Evolutionary conservation across 2,329 filamentous ascomycete species (phyloP), one percentile per base, ranked within the genome.

Genomic region (Neofusicoccum ribis): DNA sequence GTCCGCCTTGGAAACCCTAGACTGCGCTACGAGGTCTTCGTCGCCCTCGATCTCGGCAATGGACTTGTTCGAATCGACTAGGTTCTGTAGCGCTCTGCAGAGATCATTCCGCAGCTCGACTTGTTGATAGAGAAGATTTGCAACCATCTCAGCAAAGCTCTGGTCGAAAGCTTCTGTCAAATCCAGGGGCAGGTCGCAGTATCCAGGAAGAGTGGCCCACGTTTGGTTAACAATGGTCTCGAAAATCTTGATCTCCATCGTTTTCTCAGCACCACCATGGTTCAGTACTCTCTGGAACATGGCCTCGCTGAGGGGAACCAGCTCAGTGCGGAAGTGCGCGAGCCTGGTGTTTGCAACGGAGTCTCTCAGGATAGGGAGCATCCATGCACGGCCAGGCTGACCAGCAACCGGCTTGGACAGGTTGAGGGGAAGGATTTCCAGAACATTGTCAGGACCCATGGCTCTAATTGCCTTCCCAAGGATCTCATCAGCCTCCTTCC

Each of bases 241-340:
- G 75, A 95, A 99, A 66, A 99, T 96, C 83, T 99, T 99, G 74
- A 95, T 86, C 76, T 98, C 93, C 85, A 97, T 93, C 0, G 92
- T 95, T 83, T 97, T 97, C 74, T 94, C 91, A 14, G 87, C 88
- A 23, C 86, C 82, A 14, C 91, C 91, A 71, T 96, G 91, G 67
- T 96, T 90, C 52, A 97, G 82, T 5, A 98, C 91, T 69, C 87
- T 88, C 76, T 98, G 92, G 77, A 94, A 97, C 83, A 99, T 91
- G 58, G 86, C 81, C 76, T 97, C 91, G 75, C 94, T 98, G 27
- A 99, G 82, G 15, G 95, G 93, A 5, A 97, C 88, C 77, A 99
- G 88, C 72, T 96, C 92, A 3, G 84, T 82, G 70, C 89, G 89
- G 84, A 99, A 99, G 77, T 97, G 93, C 1, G 85, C 84, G 12